Percentiles rank a stretch among this genome's conserved stretches.
phyloP scores from a whole-genome alignment of 2,329 filamentous ascomycete genomes.

The Talaromyces amestolkiae region DNA sequence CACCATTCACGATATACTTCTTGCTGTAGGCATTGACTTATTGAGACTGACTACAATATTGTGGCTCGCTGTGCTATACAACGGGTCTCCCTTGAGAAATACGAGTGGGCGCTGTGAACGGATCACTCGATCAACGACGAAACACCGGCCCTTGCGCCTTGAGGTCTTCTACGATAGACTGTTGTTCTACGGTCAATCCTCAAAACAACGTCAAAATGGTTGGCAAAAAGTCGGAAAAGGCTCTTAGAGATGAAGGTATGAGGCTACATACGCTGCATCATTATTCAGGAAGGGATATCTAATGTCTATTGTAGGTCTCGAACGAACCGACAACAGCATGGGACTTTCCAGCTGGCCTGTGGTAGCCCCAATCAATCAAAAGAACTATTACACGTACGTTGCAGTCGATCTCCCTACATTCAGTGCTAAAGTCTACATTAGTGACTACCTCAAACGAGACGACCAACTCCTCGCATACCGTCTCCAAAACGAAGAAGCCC shows the following conservation, averaged over 20 bases:
- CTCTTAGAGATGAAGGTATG: slow-evolving; percentile 58
- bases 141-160: neutral
- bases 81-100: neutral
- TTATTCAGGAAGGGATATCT: neutral
- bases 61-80: neutral
- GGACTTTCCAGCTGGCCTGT: slow-evolving; percentile 92
- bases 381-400: slow-evolving; percentile 94
- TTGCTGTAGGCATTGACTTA: neutral
- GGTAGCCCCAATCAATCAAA: slow-evolving; percentile 92
- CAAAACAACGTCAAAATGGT: slow-evolving; percentile 50
- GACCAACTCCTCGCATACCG: slow-evolving; percentile 90
- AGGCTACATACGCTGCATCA: neutral
- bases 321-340: slow-evolving; percentile 98
- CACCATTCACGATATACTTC: neutral
- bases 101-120: neutral
- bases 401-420: neutral
- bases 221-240: slow-evolving; percentile 64
- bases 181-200: neutral
- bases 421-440: slow-evolving; percentile 36
- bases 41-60: neutral
- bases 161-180: neutral
- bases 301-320: slow-evolving; percentile 64
- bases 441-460: slow-evolving; percentile 96
- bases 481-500: slow-evolving; percentile 80
- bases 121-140: neutral